phyloP scores from a whole-genome alignment of 495 filamentous ascomycete species.

The Hypoxylon rickii region DNA sequence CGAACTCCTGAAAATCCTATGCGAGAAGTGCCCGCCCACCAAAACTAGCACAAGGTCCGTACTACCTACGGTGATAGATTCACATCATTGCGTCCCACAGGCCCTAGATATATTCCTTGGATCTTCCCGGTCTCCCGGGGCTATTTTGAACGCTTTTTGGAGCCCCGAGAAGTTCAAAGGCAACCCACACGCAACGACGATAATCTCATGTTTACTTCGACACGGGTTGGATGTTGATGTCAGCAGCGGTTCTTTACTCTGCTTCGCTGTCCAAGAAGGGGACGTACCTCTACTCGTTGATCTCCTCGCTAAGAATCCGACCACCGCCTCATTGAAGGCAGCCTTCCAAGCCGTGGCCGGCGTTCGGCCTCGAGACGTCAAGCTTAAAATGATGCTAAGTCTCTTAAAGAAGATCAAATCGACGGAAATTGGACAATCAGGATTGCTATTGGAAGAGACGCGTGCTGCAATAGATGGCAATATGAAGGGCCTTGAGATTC shows the following conservation, averaged over 20 bases:
- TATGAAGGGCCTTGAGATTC: neutral
- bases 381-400: neutral
- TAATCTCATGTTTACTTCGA: neutral
- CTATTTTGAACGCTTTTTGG: neutral
- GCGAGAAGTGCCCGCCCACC: neutral
- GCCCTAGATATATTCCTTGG: neutral
- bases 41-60: neutral
- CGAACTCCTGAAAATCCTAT: neutral
- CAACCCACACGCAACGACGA: neutral
- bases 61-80: neutral
- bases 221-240: neutral
- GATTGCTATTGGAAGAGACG: neutral
- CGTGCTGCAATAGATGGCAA: neutral
- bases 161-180: neutral
- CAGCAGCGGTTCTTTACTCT: neutral
- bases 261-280: neutral
- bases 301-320: neutral
- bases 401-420: neutral
- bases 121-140: neutral
- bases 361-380: neutral
- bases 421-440: neutral
- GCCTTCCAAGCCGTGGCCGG: neutral
- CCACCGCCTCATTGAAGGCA: neutral
- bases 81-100: neutral
- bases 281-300: neutral